Conservation (phyloP, 805 yeast species). For the Candida ponderosae region DNA sequence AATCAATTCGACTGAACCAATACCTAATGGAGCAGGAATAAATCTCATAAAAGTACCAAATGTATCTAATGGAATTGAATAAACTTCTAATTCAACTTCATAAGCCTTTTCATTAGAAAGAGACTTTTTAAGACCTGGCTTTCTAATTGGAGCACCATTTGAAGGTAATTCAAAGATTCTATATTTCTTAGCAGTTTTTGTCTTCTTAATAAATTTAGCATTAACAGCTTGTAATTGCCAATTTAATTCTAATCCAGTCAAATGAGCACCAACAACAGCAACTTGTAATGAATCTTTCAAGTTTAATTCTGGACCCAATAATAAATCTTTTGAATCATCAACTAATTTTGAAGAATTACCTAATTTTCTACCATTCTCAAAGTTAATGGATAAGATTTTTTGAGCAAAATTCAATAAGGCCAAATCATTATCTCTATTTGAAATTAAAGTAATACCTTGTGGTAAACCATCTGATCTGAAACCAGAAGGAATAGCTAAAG, state of each 20-base stretch:
- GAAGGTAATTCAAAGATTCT: slow-evolving; percentile 77
- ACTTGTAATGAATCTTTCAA: slow-evolving; percentile 43
- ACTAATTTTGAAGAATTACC: slow-evolving; percentile 32
- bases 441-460: slow-evolving; percentile 80
- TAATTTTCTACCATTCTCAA: slow-evolving; percentile 39
- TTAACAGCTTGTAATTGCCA: slow-evolving; percentile 88
- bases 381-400: slow-evolving; percentile 47
- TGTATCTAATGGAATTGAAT: slow-evolving; percentile 67
- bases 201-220: slow-evolving; percentile 59
- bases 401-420: slow-evolving; percentile 82
- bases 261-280: slow-evolving; percentile 96
- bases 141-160: slow-evolving; percentile 63
- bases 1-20: slow-evolving; percentile 82
- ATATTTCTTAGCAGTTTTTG: slow-evolving; percentile 67
- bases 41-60: slow-evolving; percentile 80
- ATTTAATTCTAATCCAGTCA: slow-evolving; percentile 80
- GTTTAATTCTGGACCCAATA: slow-evolving; percentile 7
- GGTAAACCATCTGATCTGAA: slow-evolving; percentile 86
- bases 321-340: slow-evolving; percentile 16
- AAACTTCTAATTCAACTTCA: slow-evolving; percentile 69
- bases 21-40: slow-evolving; percentile 94
- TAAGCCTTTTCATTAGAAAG: slow-evolving; percentile 36
- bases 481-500: slow-evolving; percentile 86
- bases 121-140: slow-evolving; percentile 85
- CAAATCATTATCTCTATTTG: slow-evolving; percentile 77